Percentiles rank a stretch among this genome's conserved stretches.
These are phyloP conservation scores for Tephrocybe sp. DNA, from an alignment of 768 basidiomycete genomes.

Conservation along the genomic window DNA sequence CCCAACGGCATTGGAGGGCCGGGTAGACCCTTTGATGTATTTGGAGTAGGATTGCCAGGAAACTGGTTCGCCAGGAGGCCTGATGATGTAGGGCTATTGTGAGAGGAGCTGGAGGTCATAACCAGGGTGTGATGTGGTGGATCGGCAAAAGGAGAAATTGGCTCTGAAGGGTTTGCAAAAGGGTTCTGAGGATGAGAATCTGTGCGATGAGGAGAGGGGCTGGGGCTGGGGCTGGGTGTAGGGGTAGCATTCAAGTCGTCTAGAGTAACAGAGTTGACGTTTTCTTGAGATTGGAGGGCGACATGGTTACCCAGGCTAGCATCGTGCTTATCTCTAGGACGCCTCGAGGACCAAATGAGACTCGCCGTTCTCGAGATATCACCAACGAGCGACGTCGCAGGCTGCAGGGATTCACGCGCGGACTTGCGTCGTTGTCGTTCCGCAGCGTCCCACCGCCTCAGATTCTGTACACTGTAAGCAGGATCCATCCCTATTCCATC, in stretches of 20 bases:
- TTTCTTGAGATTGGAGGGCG: slow-evolving; percentile 49
- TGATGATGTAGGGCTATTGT: slow-evolving; percentile 16
- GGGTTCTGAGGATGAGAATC: slow-evolving; percentile 37
- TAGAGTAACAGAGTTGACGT: slow-evolving; percentile 53
- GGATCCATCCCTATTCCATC: slow-evolving; percentile 1
- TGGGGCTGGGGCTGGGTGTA: slow-evolving; percentile 21
- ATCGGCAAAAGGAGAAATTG: slow-evolving; percentile 51
- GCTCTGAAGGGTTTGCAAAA: slow-evolving; percentile 45
- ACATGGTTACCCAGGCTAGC: slow-evolving; percentile 39
- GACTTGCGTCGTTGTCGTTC: slow-evolving; percentile 75
- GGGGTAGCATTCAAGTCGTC: slow-evolving; percentile 47
- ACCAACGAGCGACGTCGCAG: slow-evolving; percentile 46
- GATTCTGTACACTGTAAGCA: slow-evolving; percentile 45
- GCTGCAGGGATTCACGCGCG: slow-evolving; percentile 51
- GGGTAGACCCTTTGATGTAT: slow-evolving; percentile 27
- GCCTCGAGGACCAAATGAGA: slow-evolving; percentile 49
- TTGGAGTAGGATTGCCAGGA: slow-evolving; percentile 9
- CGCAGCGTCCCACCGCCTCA: slow-evolving; percentile 73
- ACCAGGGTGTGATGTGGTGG: slow-evolving; percentile 22
- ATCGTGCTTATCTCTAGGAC: slow-evolving; percentile 29
- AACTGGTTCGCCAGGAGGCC: background rate
- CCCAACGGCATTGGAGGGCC: slow-evolving; percentile 55
- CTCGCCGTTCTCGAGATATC: slow-evolving; percentile 60
- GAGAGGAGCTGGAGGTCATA: slow-evolving; percentile 22
- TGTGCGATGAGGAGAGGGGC: slow-evolving; percentile 30